Percentiles rank a stretch among this genome's conserved stretches.
Evolutionary conservation across 108 stramenopile genomes (phyloP).

Genomic region (Nannochloropsis salina): DNA sequence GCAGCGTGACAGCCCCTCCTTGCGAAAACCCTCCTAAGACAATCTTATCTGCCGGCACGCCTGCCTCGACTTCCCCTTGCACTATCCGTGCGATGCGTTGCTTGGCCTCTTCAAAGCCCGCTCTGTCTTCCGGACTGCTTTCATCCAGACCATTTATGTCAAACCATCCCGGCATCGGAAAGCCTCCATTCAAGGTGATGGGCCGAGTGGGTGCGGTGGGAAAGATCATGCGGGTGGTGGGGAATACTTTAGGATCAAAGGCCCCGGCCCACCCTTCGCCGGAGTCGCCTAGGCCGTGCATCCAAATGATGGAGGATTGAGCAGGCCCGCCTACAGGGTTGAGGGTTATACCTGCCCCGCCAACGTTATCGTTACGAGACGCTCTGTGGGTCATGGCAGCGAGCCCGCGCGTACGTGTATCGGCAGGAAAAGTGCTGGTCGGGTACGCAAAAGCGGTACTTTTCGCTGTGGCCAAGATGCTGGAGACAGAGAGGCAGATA

Average conservation of each 20-base stretch:
- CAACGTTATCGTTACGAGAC: not conserved
- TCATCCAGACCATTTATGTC: slow-evolving; percentile 47
- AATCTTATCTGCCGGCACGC: slow-evolving; percentile 27
- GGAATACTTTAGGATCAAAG: not conserved
- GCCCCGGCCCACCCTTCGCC: slow-evolving; percentile 28
- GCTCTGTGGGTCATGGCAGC: not conserved
- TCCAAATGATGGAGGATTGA: slow-evolving; percentile 35
- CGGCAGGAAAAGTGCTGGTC: not conserved
- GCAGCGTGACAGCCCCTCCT: slow-evolving; percentile 47
- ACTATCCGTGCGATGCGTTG: slow-evolving; percentile 38
- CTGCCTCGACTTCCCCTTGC: slow-evolving; percentile 33
- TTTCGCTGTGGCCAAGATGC: not conserved
- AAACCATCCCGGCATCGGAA: slow-evolving; percentile 52
- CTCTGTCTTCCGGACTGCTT: slow-evolving; percentile 36
- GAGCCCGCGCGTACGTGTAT: not conserved
- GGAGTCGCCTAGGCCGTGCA: slow-evolving; percentile 54
- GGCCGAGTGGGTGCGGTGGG: slow-evolving; percentile 37
- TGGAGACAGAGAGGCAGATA: not conserved
- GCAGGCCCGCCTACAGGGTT: not conserved
- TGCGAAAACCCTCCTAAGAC: slow-evolving; percentile 47
- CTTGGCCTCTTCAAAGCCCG: slow-evolving; percentile 44
- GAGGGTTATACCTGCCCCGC: not conserved
- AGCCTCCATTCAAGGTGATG: slow-evolving; percentile 52
- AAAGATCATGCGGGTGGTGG: not conserved
- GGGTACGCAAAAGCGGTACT: not conserved